Conservation (phyloP, 495 filamentous ascomycete species). For the Aspergillus sclerotioniger region DNA sequence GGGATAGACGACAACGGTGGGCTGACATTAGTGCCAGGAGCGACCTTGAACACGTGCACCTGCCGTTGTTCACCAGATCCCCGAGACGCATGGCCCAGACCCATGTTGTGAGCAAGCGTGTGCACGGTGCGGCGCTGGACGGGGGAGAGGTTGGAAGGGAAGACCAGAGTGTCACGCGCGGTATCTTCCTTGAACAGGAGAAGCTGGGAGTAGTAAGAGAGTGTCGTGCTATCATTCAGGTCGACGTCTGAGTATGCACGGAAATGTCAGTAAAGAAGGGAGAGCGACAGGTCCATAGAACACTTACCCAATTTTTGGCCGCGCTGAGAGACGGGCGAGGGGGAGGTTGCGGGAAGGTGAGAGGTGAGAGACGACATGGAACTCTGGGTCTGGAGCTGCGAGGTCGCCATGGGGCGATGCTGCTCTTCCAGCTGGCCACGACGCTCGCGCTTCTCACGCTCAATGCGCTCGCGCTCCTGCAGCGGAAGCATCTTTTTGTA, state of each 20-base stretch:
- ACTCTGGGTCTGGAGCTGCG: slow-evolving; percentile 73
- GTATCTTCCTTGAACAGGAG: slow-evolving; percentile 82
- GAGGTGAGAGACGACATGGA: slow-evolving; percentile 83
- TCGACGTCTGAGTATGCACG: slow-evolving; percentile 61
- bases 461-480: slow-evolving; percentile 91
- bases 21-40: slow-evolving; percentile 61
- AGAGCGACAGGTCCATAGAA: background rate
- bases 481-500: slow-evolving; percentile 99
- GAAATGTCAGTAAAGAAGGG: slow-evolving; percentile 25
- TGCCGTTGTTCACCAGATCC: slow-evolving; percentile 82
- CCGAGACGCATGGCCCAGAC: slow-evolving; percentile 81
- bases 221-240: slow-evolving; percentile 84
- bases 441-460: slow-evolving; percentile 94
- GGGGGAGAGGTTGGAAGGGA: slow-evolving; percentile 76
- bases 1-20: slow-evolving; percentile 59
- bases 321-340: slow-evolving; percentile 65
- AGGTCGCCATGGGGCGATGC: slow-evolving; percentile 67
- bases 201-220: slow-evolving; percentile 85
- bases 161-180: slow-evolving; percentile 73
- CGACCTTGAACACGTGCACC: slow-evolving; percentile 79
- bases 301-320: slow-evolving; percentile 62
- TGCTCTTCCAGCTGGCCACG: slow-evolving; percentile 96
- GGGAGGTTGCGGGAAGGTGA: slow-evolving; percentile 65
- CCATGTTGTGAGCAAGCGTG: slow-evolving; percentile 93
- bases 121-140: slow-evolving; percentile 86